These are phyloP conservation scores for Saksenaea oblongispora DNA, from an alignment of 371 early-diverging fungal genomes.

Conservation along the genomic window DNA sequence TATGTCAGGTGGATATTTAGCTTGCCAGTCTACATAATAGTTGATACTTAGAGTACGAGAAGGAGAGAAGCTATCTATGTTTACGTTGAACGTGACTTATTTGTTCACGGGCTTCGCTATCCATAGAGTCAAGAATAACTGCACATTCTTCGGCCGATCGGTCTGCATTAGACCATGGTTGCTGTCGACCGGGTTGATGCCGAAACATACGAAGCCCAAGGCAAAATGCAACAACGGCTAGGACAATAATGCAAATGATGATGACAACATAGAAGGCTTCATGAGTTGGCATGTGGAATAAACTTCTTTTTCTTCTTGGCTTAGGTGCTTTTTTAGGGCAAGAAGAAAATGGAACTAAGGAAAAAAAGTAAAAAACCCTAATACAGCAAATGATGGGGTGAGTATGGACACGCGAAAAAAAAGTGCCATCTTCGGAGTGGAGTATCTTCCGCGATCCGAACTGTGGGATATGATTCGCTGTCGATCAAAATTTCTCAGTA, in stretches of 20 bases:
- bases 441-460: too few species aligned
- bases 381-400: neutral
- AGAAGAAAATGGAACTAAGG: neutral
- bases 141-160: constrained; percentile 19
- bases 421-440: too few species aligned
- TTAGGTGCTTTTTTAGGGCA: neutral
- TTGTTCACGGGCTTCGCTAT: constrained; percentile 17
- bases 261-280: constrained; percentile 31
- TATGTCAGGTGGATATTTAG: constrained; percentile 33
- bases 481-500: too few species aligned
- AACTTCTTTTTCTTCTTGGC: neutral
- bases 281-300: constrained; percentile 10
- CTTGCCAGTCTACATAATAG: constrained; percentile 33
- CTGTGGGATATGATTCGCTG: too few species aligned
- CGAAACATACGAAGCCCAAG: constrained; percentile 27
- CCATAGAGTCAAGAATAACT: constrained; percentile 9
- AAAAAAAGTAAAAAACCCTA: neutral
- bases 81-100: constrained; percentile 18
- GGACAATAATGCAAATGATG: constrained; percentile 22
- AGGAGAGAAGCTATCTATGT: neutral
- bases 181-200: constrained; percentile 2
- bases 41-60: neutral
- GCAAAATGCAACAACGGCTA: constrained; percentile 23
- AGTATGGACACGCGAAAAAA: too few species aligned
- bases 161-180: neutral